Evolutionary conservation across 768 basidiomycete species (phyloP), one percentile per base, ranked within the genome.

Genomic region (Boletus rex-veris): DNA sequence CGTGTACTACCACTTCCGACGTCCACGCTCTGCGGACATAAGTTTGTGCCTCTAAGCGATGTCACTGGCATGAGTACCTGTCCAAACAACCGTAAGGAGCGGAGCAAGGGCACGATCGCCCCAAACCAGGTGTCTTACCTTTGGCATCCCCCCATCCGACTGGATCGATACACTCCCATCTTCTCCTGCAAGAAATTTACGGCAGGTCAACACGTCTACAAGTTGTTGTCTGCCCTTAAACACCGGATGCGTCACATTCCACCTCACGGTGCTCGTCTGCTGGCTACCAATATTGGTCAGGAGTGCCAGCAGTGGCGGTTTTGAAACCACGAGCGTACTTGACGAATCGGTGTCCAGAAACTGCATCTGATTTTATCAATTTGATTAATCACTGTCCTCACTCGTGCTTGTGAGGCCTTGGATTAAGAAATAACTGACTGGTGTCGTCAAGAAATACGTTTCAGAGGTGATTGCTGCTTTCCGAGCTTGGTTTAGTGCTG

Each of bases 131-230:
- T 9, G 16, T 42, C 65, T 6, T 43, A 77, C 76, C 71, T 73
- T 74, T 15, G 83, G 82, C 70, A 75, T 73, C 26, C 82, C 83
- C 44, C 61, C 67, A 24, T 67, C 60, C 16, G 76, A 74, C 19
- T 53, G 57, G 11, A 77, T 69, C 26, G 53, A 64, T 47, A 82
- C 63, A 12, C 73, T 74, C 6, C 81, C 83, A 21, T 71, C 68
- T 5, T 63, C 61, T 50, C 71, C 73, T 8, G 75, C 73, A 2
- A 56, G 58, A 28, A 76, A 59, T 43, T 58, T 62, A 24, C 58
- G 70, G 62, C 84, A 86, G 8, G 76, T 78, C 30, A 85, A 59
- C 26, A 80, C 74, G 54, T 86, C 82, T 31, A 85, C 74, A 8
- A 86, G 70, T 31, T 48, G 63, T 59, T 79, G 74, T 48, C 72